Base-by-base conservation (phyloP, 345 rosid genomes). In the Acer yangbiense region DNA sequence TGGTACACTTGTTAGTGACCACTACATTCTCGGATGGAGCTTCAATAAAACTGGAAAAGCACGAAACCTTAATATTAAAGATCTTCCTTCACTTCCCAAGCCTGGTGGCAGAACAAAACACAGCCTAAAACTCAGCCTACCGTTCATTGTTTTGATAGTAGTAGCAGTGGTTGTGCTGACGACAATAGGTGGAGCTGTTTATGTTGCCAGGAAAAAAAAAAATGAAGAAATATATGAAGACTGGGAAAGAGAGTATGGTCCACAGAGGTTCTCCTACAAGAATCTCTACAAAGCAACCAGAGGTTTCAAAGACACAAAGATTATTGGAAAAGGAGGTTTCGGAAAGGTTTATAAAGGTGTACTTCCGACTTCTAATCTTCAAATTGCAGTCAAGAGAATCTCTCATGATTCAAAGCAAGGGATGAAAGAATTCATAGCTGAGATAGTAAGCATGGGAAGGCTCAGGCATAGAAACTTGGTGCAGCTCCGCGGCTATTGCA, bases 141-240 rank as follows among this genome's bases (percentile, higher is more conserved):
- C 73, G 39, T 57, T 85, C 18, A 72, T 78, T 18, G 4, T 66
- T 65, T 68, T 85, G 1, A 20, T 76, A n/a, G 73, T 77, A 35
- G 76, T 67, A 70, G 60, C 79, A 13, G 76, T 73, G 39, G 2
- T 76, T 43, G 17, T 73, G 60, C 58, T 80, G 20, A 57, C 82
- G 21, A 76, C 68, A 20, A 57, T 79, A 14, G 77, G 35, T 20
- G 73, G 65, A 69, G 77, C 83, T 5, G 57, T 79, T 48, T 87
- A 79, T 58, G 1, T 69, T 9, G 43, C 81, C 14, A 69, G 83
- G 74, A 85, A 39, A 72, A 86, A 60, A 74, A 93, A 86, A 78
- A 88, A 82, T 14, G 90, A 85, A 16, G 95, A 93, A 78, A 82
- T 82, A 21, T 67, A 83, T 9, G 95, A 92, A 81, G 93, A 90